A percentile compares a stretch with the other conserved stretches of the same genome.
phyloP scores from a whole-genome alignment of 805 yeast genomes.

The Ogataea trehaloabstinens region DNA sequence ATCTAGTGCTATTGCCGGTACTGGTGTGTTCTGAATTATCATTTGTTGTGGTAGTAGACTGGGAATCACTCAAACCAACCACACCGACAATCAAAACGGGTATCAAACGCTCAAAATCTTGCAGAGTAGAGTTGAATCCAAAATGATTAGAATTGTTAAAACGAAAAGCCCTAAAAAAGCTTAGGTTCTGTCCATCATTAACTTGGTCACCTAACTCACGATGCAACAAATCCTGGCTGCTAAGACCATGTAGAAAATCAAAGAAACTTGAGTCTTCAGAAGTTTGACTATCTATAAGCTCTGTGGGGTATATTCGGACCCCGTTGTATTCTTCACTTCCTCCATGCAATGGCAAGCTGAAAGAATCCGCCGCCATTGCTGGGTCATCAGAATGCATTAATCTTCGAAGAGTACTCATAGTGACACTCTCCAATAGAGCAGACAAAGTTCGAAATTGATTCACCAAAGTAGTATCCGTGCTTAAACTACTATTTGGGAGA shows the following conservation, averaged over 20 bases:
- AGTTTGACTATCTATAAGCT: conserved; percentile 7
- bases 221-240: conserved; percentile 22
- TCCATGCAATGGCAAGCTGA: conserved; percentile 1
- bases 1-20: too few relatives aligned
- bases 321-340: conserved; percentile 17
- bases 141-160: conserved; percentile 29
- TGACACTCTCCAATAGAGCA: conserved; percentile 25
- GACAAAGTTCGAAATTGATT: conserved; percentile 28
- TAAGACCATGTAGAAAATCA: conserved; percentile 38
- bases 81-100: conserved; percentile 33
- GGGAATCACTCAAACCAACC: conserved; percentile 26
- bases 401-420: conserved; percentile 25
- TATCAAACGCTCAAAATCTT: conserved; percentile 19
- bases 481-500: neutral
- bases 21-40: neutral
- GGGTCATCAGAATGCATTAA: conserved; percentile 14
- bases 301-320: conserved; percentile 19
- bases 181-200: conserved; percentile 26
- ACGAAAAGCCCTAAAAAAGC: conserved; percentile 44
- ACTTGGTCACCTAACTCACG: conserved; percentile 30
- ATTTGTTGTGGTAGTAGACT: neutral
- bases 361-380: conserved; percentile 4
- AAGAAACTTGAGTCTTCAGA: conserved; percentile 38
- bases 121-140: conserved; percentile 11
- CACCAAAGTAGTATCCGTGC: conserved; percentile 13